A percentile compares a stretch with the other conserved stretches of the same genome.
These are phyloP conservation scores for Rhodomyrtus tomentosa DNA, from an alignment of 345 rosid species.

Conservation along the genomic window DNA sequence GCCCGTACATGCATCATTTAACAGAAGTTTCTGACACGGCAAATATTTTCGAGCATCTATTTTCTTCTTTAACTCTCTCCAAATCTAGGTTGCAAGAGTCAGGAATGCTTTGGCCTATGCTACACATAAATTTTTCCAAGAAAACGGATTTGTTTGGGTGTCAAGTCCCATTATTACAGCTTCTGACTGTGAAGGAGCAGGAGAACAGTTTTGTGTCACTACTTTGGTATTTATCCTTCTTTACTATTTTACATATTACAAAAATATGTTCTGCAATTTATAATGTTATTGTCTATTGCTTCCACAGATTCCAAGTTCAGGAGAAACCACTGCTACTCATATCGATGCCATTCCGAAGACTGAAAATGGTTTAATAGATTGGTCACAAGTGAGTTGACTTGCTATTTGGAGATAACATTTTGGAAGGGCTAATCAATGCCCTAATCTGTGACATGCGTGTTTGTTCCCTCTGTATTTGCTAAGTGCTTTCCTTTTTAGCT, in stretches of 20 bases:
- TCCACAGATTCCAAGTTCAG: constrained; percentile 70
- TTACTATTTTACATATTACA: neutral
- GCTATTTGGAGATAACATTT: neutral
- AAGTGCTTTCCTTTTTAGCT: neutral
- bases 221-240: constrained; percentile 49
- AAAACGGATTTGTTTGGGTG: constrained; percentile 90
- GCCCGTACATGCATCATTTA: neutral
- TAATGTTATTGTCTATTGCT: neutral
- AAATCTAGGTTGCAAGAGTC: constrained; percentile 73
- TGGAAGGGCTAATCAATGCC: neutral
- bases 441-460: neutral
- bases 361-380: constrained; percentile 69
- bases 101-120: constrained; percentile 94
- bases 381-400: constrained; percentile 61
- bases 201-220: constrained; percentile 97
- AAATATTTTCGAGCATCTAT: neutral
- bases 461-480: neutral
- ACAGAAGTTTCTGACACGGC: neutral
- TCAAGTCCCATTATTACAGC: constrained; percentile 96
- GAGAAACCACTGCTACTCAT: constrained; percentile 41
- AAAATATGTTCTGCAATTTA: neutral
- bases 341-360: constrained; percentile 65
- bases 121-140: constrained; percentile 92
- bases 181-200: constrained; percentile 98
- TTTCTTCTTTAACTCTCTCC: neutral